Conservation (phyloP, 495 filamentous ascomycete species). For the Podospora bellae-mahoneyi region DNA sequence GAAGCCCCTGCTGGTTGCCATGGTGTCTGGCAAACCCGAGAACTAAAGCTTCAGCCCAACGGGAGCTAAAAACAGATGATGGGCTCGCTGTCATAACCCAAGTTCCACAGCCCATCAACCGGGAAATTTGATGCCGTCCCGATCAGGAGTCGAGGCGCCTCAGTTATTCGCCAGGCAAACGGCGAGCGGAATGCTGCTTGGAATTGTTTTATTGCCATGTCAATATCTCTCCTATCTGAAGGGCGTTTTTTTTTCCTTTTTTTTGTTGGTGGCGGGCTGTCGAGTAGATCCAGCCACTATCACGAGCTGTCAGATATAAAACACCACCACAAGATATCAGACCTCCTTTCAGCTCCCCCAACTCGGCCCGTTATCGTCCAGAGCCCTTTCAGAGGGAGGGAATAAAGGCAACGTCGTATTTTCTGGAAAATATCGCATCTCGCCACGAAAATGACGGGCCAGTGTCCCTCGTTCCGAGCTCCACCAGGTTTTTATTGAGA, state of each 20-base stretch:
- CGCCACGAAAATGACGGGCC: conserved; percentile 11
- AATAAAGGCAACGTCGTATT: conserved; percentile 6
- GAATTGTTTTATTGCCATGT: not conserved
- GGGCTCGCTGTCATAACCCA: conserved; percentile 19
- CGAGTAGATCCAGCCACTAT: not conserved
- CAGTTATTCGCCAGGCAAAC: conserved; percentile 16
- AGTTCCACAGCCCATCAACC: conserved; percentile 24
- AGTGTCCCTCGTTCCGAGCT: conserved; percentile 18
- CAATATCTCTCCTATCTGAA: not conserved
- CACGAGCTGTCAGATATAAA: not conserved
- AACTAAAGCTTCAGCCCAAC: conserved; percentile 33
- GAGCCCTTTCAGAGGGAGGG: not conserved
- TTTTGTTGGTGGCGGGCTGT: not conserved
- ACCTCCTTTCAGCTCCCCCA: not conserved
- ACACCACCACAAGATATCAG: not conserved
- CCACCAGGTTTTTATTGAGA: conserved; percentile 20
- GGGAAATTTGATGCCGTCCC: conserved; percentile 29
- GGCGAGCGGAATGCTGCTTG: not conserved
- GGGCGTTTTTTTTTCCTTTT: not conserved
- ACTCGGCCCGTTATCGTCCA: conserved; percentile 9
- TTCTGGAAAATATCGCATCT: conserved; percentile 19
- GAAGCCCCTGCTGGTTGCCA: conserved; percentile 17
- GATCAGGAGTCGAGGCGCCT: conserved; percentile 22
- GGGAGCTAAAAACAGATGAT: conserved; percentile 33
- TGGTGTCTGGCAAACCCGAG: conserved; percentile 19